A percentile compares a stretch with the other conserved stretches of the same genome.
phyloP scores from a whole-genome alignment of 2,329 filamentous ascomycete genomes.

The Chaetothyriales sp. region DNA sequence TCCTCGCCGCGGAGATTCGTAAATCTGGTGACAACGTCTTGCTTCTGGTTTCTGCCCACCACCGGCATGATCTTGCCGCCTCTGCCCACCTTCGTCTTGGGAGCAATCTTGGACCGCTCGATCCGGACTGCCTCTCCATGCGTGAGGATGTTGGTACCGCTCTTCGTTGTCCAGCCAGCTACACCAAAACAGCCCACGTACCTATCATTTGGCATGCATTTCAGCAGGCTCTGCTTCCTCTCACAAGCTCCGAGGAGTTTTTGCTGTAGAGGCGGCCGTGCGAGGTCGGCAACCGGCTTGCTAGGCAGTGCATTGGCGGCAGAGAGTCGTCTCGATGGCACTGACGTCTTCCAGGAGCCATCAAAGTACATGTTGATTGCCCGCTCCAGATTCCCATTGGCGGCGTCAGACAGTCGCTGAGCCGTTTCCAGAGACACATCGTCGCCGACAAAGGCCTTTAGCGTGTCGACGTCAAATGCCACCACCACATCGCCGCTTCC shows the following conservation, averaged over 20 bases:
- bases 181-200: constrained; percentile 90
- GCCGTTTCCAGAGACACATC: constrained; percentile 33
- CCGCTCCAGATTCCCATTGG: constrained; percentile 42
- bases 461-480: constrained; percentile 42
- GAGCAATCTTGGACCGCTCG: constrained; percentile 66
- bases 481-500: constrained; percentile 2
- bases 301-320: neutral
- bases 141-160: constrained; percentile 58
- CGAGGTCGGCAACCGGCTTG: neutral
- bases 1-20: constrained; percentile 67
- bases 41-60: constrained; percentile 44
- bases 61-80: constrained; percentile 27
- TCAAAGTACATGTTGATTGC: constrained; percentile 54
- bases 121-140: constrained; percentile 77
- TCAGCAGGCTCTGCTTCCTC: constrained; percentile 9
- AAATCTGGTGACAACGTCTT: constrained; percentile 84
- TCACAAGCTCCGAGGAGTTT: neutral
- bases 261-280: neutral
- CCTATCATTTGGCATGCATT: constrained; percentile 43
- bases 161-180: constrained; percentile 81
- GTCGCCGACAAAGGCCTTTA: constrained; percentile 46
- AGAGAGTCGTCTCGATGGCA: neutral
- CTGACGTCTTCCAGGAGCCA: constrained; percentile 43
- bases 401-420: constrained; percentile 34
- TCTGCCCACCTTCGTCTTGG: constrained; percentile 37